Conservation (phyloP, 225 moss, liverwort and hornwort species). For the Pleurozium schreberi region DNA sequence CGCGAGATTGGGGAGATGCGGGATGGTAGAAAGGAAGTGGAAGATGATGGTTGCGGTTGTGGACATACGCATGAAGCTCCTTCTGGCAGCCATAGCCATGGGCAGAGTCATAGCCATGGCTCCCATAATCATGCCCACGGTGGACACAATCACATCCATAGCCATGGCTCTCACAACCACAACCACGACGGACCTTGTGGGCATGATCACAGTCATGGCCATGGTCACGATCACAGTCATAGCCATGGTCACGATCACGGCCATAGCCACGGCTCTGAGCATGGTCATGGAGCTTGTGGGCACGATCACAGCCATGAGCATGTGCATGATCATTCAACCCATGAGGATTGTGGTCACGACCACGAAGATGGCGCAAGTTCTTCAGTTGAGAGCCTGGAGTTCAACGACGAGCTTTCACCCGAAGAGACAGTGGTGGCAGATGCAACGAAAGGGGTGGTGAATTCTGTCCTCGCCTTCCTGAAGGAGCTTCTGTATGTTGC, state of each 20-base stretch:
- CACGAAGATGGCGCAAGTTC: conserved; percentile 12
- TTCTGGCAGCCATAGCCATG: conserved; percentile 7
- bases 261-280: neutral
- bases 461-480: conserved; percentile 18
- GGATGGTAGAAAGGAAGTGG: conserved; percentile 12
- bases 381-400: conserved; percentile 37
- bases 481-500: conserved; percentile 55
- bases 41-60: conserved; percentile 27
- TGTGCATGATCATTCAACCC: neutral
- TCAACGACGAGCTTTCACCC: conserved; percentile 40
- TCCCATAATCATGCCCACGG: neutral
- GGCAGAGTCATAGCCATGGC: conserved; percentile 9
- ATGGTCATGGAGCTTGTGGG: conserved; percentile 16
- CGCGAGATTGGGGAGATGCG: conserved; percentile 54
- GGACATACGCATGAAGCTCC: conserved; percentile 27
- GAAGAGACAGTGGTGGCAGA: conserved; percentile 48
- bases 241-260: neutral
- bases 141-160: conserved; percentile 2
- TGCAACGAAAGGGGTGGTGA: conserved; percentile 35
- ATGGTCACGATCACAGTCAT: neutral
- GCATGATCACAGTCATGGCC: conserved; percentile 7
- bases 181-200: conserved; percentile 5
- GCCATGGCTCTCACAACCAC: conserved; percentile 1
- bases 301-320: conserved; percentile 7
- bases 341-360: conserved; percentile 14